Evolutionary conservation across 768 basidiomycete genomes (phyloP).

Genomic region (Sarcomyxa edulis): DNA sequence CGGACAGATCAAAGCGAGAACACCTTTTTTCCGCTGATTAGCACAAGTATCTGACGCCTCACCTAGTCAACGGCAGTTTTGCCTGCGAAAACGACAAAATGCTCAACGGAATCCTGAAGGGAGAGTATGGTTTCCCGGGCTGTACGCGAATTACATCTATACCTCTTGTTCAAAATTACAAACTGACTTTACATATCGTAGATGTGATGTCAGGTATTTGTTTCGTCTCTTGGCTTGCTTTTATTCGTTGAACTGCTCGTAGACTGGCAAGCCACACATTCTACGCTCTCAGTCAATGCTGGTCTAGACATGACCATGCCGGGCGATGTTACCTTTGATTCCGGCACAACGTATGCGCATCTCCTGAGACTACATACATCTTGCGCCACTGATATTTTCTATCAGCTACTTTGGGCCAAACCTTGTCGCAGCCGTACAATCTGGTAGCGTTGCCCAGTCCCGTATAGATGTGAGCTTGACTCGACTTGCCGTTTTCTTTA

Average conservation of each 20-base stretch:
- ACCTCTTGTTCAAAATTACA: not conserved
- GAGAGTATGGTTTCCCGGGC: slow-evolving; percentile 74
- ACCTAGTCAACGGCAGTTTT: slow-evolving; percentile 63
- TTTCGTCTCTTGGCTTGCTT: no score
- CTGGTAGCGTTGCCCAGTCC: slow-evolving; percentile 61
- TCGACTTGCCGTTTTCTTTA: no score
- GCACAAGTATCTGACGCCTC: no score
- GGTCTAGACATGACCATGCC: slow-evolving; percentile 81
- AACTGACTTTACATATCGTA: slow-evolving; percentile 13
- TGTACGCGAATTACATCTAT: slow-evolving; percentile 29
- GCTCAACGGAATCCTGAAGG: slow-evolving; percentile 71
- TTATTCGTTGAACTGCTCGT: no score
- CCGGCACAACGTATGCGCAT: no score
- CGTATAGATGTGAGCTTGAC: slow-evolving; percentile 80
- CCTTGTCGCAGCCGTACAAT: slow-evolving; percentile 61
- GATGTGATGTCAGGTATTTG: slow-evolving; percentile 73
- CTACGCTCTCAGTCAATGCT: slow-evolving; percentile 52
- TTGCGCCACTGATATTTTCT: no score
- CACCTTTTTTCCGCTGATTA: no score
- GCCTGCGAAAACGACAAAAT: slow-evolving; percentile 72
- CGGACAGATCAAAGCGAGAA: no score
- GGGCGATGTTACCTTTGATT: slow-evolving; percentile 42
- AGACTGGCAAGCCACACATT: slow-evolving; percentile 64
- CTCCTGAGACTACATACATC: no score
- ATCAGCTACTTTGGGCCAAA: slow-evolving; percentile 69